Base-by-base conservation (phyloP, 495 filamentous ascomycete genomes). In the Penicillium antarcticum region DNA sequence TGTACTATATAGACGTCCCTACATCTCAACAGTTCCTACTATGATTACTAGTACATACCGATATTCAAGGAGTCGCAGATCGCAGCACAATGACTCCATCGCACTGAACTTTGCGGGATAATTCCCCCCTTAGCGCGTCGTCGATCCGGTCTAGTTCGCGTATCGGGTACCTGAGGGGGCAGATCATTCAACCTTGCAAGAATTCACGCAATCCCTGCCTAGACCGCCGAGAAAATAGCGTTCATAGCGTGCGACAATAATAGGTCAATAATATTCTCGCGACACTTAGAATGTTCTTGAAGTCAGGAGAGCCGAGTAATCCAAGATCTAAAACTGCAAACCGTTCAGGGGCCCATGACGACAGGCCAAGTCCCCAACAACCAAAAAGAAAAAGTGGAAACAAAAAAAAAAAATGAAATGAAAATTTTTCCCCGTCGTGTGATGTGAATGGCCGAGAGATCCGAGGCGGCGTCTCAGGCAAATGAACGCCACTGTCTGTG, bases 71-170 rank as follows among this genome's bases (percentile, higher is more conserved):
- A 36, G 48, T 17, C 21, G 46, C 42, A 41, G 54, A 61, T 55
- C 52, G 26, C 41, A 38, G 55, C 33, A 55, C 58, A 33, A 59
- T 65, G 58, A 65, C 62, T 31, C 61, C 49, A 57, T 56, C 17
- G 42, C 38, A 36, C 42, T 31, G 34, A 46, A 45, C 37, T 45
- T 40, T 64, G 61, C 58, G 61, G 58, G 58, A 61, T 57, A 61
- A 55, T 53, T 58, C 17, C 47, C 47, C 52, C 53, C 49, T 35
- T 43, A 40, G 34, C 24, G 39, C 43, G 16, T 24, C 52, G 33
- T 58, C 35, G 49, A 56, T 58, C 62, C 26, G 56, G 49, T 45
- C 53, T 63, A 63, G 53, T 45, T 42, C 59, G 38, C 53, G 19
- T 35, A 23, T 29, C 48, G 58, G 59, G 60, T 57, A 56, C 59